These are phyloP conservation scores for Trypanosoma vivax DNA, from an alignment of 208 protist species.

Conservation along the genomic window DNA sequence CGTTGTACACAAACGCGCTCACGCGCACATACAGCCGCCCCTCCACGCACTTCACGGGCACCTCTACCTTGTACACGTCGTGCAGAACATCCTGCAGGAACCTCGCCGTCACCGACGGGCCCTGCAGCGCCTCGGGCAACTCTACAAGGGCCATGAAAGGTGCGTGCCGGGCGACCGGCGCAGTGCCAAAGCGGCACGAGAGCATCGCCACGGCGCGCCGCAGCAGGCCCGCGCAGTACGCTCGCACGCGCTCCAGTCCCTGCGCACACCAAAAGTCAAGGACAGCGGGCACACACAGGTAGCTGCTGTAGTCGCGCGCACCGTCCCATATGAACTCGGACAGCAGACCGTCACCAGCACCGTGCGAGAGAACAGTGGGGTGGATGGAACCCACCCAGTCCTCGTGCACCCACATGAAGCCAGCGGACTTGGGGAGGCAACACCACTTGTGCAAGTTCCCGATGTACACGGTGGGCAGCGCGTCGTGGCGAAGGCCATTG, in stretches of 20 bases:
- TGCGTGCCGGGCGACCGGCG: slow-evolving; percentile 52
- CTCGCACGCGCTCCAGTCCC: slow-evolving; percentile 42
- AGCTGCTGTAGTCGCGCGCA: slow-evolving; percentile 79
- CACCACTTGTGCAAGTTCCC: slow-evolving; percentile 92
- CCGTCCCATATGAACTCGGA: slow-evolving; percentile 91
- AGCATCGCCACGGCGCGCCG: slow-evolving; percentile 54
- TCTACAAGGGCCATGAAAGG: slow-evolving; percentile 87
- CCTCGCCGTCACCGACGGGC: slow-evolving; percentile 51
- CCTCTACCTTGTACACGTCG: slow-evolving; percentile 72
- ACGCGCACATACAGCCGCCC: slow-evolving; percentile 74
- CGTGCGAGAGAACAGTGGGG: slow-evolving; percentile 80
- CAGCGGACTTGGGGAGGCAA: slow-evolving; percentile 75
- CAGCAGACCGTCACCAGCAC: slow-evolving; percentile 75
- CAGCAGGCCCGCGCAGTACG: slow-evolving; percentile 54
- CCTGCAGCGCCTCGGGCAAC: slow-evolving; percentile 68
- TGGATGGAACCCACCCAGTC: slow-evolving; percentile 37
- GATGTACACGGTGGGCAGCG: slow-evolving; percentile 69
- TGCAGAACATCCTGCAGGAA: slow-evolving; percentile 78
- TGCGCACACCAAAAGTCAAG: slow-evolving; percentile 74
- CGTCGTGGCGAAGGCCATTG: slow-evolving; percentile 33
- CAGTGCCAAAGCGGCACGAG: slow-evolving; percentile 47
- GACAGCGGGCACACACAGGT: slow-evolving; percentile 69
- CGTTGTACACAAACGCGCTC: slow-evolving; percentile 89
- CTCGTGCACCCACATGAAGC: slow-evolving; percentile 74
- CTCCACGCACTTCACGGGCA: slow-evolving; percentile 84